Evolutionary conservation across 106 monocot genomes (phyloP).

Genomic region (Agapanthus africanus): DNA sequence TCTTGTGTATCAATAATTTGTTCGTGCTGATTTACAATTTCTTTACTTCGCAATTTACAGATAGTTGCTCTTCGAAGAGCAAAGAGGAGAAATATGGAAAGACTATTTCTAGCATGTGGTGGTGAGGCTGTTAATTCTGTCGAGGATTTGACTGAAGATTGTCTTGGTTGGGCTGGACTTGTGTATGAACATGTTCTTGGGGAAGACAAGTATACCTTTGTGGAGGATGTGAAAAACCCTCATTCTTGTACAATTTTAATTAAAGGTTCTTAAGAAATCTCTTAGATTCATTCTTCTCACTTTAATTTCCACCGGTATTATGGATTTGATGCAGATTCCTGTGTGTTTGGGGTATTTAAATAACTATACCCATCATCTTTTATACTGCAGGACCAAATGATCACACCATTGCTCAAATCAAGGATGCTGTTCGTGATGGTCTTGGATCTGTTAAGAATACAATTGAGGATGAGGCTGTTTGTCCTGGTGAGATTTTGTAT

Average conservation of each 20-base stretch:
- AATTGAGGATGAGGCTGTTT: constrained; percentile 92
- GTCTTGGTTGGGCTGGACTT: constrained; percentile 93
- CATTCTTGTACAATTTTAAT: constrained; percentile 88
- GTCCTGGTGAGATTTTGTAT: constrained; percentile 44
- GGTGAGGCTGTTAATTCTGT: constrained; percentile 95
- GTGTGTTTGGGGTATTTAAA: not conserved
- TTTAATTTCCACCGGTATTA: not conserved
- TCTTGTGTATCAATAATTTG: not conserved
- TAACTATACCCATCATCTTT: not conserved
- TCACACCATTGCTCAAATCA: constrained; percentile 97
- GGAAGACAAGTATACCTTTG: constrained; percentile 95
- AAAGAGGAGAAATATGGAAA: constrained; percentile 97
- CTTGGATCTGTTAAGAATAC: constrained; percentile 95
- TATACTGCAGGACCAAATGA: constrained; percentile 82
- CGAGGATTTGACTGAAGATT: constrained; percentile 72
- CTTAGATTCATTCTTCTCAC: not conserved
- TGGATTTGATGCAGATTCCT: not conserved
- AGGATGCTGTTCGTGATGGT: constrained; percentile 97
- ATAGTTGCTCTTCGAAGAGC: constrained; percentile 88
- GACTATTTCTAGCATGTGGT: constrained; percentile 86
- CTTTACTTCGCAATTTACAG: constrained; percentile 21
- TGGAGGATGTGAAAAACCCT: constrained; percentile 90
- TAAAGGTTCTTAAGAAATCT: constrained; percentile 52
- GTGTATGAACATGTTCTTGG: constrained; percentile 95
- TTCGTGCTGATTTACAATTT: not conserved